Evolutionary conservation across 2,329 filamentous ascomycete genomes (phyloP).

Genomic region (Penicillium sp.): DNA sequence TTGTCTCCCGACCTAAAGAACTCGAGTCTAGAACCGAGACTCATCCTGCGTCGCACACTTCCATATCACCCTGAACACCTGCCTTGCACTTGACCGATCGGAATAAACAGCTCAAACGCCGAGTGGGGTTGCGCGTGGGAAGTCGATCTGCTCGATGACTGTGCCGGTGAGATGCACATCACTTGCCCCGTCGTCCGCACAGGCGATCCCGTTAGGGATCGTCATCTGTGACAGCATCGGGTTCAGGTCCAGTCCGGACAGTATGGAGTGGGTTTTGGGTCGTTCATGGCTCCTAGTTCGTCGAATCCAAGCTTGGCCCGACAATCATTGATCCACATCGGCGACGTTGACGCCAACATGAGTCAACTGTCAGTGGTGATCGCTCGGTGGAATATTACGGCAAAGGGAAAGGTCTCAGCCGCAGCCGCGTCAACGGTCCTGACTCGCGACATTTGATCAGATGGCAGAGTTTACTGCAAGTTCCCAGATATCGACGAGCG

Average conservation of each 20-base stretch:
- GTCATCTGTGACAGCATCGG: constrained; percentile 59
- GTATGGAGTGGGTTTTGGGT: constrained; percentile 60
- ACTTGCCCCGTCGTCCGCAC: constrained; percentile 65
- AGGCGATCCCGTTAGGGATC: constrained; percentile 81
- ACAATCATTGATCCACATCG: constrained; percentile 63
- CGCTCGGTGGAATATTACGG: too few species aligned
- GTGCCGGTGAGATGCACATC: constrained; percentile 66
- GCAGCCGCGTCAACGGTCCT: constrained; percentile 53
- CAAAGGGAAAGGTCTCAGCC: constrained; percentile 28
- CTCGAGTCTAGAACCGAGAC: constrained; percentile 50
- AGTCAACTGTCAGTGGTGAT: constrained; percentile 22
- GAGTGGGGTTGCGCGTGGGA: constrained; percentile 73
- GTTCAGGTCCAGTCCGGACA: constrained; percentile 66
- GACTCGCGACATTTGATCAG: constrained; percentile 54
- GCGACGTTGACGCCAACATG: constrained; percentile 62
- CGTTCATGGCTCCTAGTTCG: constrained; percentile 72
- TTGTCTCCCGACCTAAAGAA: neutral
- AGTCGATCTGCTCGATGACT: constrained; percentile 69
- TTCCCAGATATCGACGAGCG: constrained; percentile 64
- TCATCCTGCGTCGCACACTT: constrained; percentile 58
- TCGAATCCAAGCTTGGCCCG: constrained; percentile 78
- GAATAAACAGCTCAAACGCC: constrained; percentile 69
- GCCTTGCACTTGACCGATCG: constrained; percentile 60
- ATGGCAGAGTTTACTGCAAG: too few species aligned
- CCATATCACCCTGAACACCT: constrained; percentile 72